Conservation (phyloP, 129 eudicot genomes). For the Centella asiatica region DNA sequence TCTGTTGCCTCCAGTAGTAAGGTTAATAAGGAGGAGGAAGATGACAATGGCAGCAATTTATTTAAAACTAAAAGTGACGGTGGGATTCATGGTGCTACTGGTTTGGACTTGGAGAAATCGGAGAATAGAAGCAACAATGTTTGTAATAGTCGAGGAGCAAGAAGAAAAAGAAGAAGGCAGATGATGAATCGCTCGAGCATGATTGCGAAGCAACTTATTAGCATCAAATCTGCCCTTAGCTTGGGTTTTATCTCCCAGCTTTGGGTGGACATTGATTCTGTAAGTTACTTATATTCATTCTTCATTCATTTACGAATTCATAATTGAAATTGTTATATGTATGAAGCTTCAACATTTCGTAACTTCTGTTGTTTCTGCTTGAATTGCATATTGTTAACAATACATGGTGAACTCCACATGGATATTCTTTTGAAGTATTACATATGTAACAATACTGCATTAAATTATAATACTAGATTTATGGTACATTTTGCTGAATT, state of each 20-base stretch:
- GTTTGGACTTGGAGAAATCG: conserved; percentile 24
- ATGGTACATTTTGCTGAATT: too few species aligned
- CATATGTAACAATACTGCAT: too few species aligned
- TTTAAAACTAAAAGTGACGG: conserved; percentile 11
- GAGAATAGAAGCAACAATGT: conserved; percentile 4
- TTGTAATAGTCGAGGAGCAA: conserved; percentile 7
- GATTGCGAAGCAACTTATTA: conserved; percentile 74
- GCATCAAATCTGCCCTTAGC: conserved; percentile 56
- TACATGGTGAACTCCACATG: too few species aligned
- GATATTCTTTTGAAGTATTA: too few species aligned
- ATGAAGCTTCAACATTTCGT: neutral
- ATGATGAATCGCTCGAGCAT: conserved; percentile 50
- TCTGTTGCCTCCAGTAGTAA: neutral
- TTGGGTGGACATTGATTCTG: conserved; percentile 63
- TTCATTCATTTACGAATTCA: neutral
- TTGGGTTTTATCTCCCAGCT: conserved; percentile 72
- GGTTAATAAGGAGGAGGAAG: conserved; percentile 17
- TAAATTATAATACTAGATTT: too few species aligned
- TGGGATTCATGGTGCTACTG: neutral
- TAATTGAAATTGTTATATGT: too few species aligned
- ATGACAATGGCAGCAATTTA: too few species aligned
- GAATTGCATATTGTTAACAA: too few species aligned
- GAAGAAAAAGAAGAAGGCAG: conserved; percentile 23
- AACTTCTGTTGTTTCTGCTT: neutral
- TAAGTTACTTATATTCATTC: conserved; percentile 24